phyloP scores from a whole-genome alignment of 2,329 filamentous ascomycete genomes.

The Hypoxylon sp. region DNA sequence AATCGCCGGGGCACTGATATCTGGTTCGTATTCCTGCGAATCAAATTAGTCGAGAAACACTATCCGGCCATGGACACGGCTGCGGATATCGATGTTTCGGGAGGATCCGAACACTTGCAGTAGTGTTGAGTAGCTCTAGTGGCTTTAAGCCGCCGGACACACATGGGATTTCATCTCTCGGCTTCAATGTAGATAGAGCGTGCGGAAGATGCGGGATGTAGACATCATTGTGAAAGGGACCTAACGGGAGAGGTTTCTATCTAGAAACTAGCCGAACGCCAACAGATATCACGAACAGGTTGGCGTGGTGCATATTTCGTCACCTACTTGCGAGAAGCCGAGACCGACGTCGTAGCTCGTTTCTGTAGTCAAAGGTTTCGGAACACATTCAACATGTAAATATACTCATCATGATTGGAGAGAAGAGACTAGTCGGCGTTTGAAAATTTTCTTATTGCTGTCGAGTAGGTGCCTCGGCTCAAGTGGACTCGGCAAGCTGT shows the following conservation, averaged over 20 bases:
- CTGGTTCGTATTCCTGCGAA: slow-evolving; percentile 23
- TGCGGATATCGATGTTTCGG: slow-evolving; percentile 14
- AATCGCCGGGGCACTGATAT: slow-evolving; percentile 2
- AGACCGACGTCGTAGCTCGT: no score
- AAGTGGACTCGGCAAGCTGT: slow-evolving; percentile 8
- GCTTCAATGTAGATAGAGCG: no score
- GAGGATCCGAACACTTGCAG: slow-evolving; percentile 7
- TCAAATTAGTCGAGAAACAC: slow-evolving; percentile 1
- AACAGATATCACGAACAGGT: background rate
- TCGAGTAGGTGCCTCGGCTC: slow-evolving; percentile 15
- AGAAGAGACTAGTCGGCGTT: slow-evolving; percentile 6
- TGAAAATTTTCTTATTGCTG: slow-evolving; percentile 12
- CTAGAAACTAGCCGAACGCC: background rate
- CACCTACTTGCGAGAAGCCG: no score
- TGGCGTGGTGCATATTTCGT: no score
- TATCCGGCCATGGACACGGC: slow-evolving; percentile 8
- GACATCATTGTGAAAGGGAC: no score
- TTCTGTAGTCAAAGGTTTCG: no score
- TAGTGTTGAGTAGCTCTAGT: background rate
- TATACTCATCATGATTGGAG: no score
- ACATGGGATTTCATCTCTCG: no score
- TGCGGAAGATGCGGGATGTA: no score
- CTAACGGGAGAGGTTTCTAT: background rate
- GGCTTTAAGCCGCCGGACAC: no score
- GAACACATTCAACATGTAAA: no score